These are phyloP conservation scores for Phytopythium delawarense DNA, from an alignment of 352 stramenopile species.

Conservation along the genomic window DNA sequence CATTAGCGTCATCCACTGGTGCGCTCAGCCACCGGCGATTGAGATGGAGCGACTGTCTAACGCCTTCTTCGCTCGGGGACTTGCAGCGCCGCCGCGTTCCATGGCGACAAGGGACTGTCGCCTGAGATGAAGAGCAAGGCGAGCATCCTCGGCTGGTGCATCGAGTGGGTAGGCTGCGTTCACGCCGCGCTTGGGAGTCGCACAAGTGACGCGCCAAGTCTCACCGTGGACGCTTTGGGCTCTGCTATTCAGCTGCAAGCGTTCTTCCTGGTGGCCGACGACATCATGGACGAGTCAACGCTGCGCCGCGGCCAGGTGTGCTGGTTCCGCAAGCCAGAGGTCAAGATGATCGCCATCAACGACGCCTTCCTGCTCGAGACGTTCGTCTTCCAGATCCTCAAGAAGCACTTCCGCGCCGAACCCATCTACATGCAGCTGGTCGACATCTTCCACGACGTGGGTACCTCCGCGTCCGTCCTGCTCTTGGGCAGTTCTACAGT, in stretches of 20 bases:
- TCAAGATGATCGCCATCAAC: slow-evolving; percentile 96
- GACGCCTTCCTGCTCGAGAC: slow-evolving; percentile 95
- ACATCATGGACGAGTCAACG: slow-evolving; percentile 98
- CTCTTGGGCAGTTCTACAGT: not conserved
- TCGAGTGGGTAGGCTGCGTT: slow-evolving; percentile 90
- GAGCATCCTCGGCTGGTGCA: slow-evolving; percentile 96
- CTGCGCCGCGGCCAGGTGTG: slow-evolving; percentile 95
- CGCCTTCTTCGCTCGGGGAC: not conserved
- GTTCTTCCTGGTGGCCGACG: slow-evolving; percentile 98
- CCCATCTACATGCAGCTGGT: slow-evolving; percentile 92
- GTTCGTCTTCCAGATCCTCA: slow-evolving; percentile 88
- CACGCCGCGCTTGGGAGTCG: not conserved
- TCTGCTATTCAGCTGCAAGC: slow-evolving; percentile 89
- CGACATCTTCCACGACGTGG: slow-evolving; percentile 93
- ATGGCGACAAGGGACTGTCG: slow-evolving; percentile 39
- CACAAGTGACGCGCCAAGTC: not conserved
- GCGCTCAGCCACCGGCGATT: not conserved
- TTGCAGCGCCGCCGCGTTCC: slow-evolving; percentile 57
- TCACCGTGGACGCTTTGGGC: not conserved
- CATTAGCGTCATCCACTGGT: slow-evolving; percentile 93
- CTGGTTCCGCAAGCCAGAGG: slow-evolving; percentile 93
- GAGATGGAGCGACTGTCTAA: not conserved
- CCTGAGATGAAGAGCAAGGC: slow-evolving; percentile 77
- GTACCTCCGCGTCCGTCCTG: not conserved
- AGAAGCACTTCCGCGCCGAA: slow-evolving; percentile 83